Evolutionary conservation across 257 asterid species (phyloP).

Genomic region (Coffea canephora): DNA sequence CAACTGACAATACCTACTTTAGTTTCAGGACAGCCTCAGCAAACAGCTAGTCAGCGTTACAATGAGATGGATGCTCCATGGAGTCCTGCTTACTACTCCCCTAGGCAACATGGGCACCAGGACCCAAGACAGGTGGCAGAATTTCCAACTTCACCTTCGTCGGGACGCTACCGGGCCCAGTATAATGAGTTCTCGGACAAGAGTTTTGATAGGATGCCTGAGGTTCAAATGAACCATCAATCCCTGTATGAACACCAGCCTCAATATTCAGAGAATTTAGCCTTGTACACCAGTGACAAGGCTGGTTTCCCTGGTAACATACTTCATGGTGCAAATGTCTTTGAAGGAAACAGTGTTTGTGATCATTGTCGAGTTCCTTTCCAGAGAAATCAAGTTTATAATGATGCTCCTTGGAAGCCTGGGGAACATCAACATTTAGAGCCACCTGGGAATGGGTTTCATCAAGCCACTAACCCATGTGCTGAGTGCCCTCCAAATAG

Average conservation of each 20-base stretch:
- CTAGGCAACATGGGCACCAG: constrained; percentile 59
- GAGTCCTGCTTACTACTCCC: constrained; percentile 96
- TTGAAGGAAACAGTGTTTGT: constrained; percentile 67
- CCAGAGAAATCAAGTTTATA: constrained; percentile 47
- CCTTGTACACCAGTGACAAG: constrained; percentile 55
- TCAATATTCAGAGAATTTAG: constrained; percentile 53
- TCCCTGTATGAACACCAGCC: constrained; percentile 59
- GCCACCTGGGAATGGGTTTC: constrained; percentile 65
- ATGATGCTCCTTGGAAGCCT: constrained; percentile 58
- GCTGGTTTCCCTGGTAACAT: constrained; percentile 75
- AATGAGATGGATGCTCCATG: constrained; percentile 93
- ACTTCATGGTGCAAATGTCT: constrained; percentile 48
- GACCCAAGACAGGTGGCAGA: constrained; percentile 72
- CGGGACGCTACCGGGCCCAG: constrained; percentile 55
- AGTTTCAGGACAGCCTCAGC: constrained; percentile 68
- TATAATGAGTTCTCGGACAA: constrained; percentile 58
- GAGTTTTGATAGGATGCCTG: constrained; percentile 54
- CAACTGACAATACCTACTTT: constrained; percentile 70
- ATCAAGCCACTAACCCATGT: constrained; percentile 55
- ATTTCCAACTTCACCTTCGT: constrained; percentile 85
- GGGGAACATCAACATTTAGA: constrained; percentile 58
- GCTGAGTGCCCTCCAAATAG: constrained; percentile 72
- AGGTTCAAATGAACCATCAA: constrained; percentile 52
- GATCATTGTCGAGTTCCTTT: constrained; percentile 58
- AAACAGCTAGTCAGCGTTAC: constrained; percentile 55